Evolutionary conservation across 1,139 yeast species (phyloP), one percentile per base, ranked within the genome.

Genomic region (Magnusiomyces paraingens): DNA sequence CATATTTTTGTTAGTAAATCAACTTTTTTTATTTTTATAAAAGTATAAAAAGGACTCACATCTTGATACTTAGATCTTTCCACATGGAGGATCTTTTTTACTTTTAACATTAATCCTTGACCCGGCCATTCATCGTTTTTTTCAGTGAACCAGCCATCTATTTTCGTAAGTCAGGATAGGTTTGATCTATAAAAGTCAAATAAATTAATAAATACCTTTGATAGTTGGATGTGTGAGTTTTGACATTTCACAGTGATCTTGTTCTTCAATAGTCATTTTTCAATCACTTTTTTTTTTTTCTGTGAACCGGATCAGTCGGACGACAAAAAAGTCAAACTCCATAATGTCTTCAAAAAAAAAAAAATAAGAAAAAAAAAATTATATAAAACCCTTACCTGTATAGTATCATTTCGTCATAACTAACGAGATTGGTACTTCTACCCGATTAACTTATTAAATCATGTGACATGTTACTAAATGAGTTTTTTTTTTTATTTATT

Each of bases 111-210:
- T 81, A 93, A 81, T 55, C 96, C 97, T 75, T 91, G 97, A 54
- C 99, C 99, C 15, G 97, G 97, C 85, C 95, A 93, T 66, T 87
- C 84, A 67, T 89, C 89, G 58, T 88, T 85, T 58, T 85, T 77
- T 71, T 91, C 98, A 60, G 84, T 82, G 70, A 91, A 91, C 98
- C 98, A 91, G 57, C 96, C 97, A 71, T 89, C 32, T 26, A 26
- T 26, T 26, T 5, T 26, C 8, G 4, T 26, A 26, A 8, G 32
- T 26, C 4, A 26, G 32, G 8, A 26, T 26, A 26, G 8, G 32
- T 26, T 26, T 26, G n/a, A n/a, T n/a, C n/a, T n/a, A n/a, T 26
- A 5, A 26, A 26, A 26, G 32, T 5, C 32, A 26, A 26, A 26
- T 8, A 26, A 26, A 26, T 5, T 26, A n/a, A n/a, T 8, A 26